Percentiles rank a stretch among this genome's conserved stretches.
phyloP scores from a whole-genome alignment of 2,329 filamentous ascomycete species.

The Fusarium setosum region DNA sequence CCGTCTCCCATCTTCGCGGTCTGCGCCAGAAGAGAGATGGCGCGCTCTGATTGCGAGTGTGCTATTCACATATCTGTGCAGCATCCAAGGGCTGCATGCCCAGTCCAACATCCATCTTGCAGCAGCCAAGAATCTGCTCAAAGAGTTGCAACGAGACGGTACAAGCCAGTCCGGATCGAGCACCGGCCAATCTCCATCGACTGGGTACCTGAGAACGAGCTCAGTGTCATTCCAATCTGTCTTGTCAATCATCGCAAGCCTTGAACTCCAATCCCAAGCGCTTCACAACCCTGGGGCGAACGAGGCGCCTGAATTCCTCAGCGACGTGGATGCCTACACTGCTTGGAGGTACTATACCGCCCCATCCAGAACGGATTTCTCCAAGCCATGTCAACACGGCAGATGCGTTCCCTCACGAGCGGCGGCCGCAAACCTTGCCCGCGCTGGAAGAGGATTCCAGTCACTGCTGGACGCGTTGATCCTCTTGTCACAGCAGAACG shows the following conservation, averaged over 20 bases:
- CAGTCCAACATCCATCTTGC: neutral
- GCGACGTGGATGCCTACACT: neutral
- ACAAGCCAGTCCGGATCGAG: neutral
- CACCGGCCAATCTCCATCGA: neutral
- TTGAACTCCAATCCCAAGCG: neutral
- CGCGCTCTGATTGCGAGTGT: neutral
- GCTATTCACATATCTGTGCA: neutral
- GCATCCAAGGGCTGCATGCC: neutral
- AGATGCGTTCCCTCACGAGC: neutral
- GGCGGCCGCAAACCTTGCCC: neutral
- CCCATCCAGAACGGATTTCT: neutral
- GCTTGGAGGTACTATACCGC: neutral
- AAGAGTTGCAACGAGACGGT: neutral
- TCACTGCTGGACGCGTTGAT: neutral
- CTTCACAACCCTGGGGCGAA: neutral
- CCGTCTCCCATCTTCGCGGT: neutral
- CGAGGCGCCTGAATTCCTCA: neutral
- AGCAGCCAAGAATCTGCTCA: neutral
- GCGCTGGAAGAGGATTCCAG: neutral
- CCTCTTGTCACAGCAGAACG: neutral
- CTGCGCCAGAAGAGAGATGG: neutral
- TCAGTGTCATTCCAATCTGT: neutral
- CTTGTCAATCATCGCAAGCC: neutral
- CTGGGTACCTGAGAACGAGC: neutral
- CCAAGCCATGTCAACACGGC: neutral